Percentiles rank a stretch among this genome's conserved stretches.
phyloP scores from a whole-genome alignment of 179 eudicot species.

The Gypsophila paniculata region DNA sequence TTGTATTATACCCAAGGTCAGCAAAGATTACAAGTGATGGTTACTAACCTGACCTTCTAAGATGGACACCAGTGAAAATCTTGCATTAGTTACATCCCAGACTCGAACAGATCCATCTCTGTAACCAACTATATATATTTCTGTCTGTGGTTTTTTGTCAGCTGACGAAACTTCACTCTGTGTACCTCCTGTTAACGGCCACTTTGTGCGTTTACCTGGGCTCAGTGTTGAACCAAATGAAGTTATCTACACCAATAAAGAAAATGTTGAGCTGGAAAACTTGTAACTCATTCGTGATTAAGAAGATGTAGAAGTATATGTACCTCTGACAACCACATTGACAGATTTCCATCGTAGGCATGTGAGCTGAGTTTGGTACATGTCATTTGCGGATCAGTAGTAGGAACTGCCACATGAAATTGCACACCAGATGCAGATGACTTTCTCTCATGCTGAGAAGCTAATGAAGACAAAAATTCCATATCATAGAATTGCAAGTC shows the following conservation, averaged over 20 bases:
- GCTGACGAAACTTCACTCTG: slow-evolving; percentile 26
- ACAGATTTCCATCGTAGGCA: slow-evolving; percentile 32
- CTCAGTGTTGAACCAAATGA: slow-evolving; percentile 27
- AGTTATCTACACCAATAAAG: slow-evolving; percentile 36
- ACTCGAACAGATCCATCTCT: slow-evolving; percentile 71
- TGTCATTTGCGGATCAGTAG: slow-evolving; percentile 52
- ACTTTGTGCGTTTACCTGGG: slow-evolving; percentile 30
- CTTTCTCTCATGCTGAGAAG: slow-evolving; percentile 43
- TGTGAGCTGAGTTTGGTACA: slow-evolving; percentile 45
- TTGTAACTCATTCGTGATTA: neutral
- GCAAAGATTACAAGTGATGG: slow-evolving; percentile 3
- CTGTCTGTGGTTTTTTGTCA: slow-evolving; percentile 34
- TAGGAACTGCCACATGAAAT: slow-evolving; percentile 47
- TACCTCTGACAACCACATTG: slow-evolving; percentile 47
- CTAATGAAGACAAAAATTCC: slow-evolving; percentile 40
- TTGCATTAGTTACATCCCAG: slow-evolving; percentile 68
- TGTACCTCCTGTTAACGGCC: slow-evolving; percentile 70
- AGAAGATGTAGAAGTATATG: slow-evolving; percentile 7
- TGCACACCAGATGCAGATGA: slow-evolving; percentile 38
- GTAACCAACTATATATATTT: slow-evolving; percentile 56
- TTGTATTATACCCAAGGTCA: slow-evolving; percentile 1
- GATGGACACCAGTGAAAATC: slow-evolving; percentile 42
- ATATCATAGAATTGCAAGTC: slow-evolving; percentile 42
- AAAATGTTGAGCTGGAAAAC: slow-evolving; percentile 11
- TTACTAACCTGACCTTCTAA: slow-evolving; percentile 57